Conservation (phyloP, 148 eudicot genomes). For the Chenopodium quinoa region DNA sequence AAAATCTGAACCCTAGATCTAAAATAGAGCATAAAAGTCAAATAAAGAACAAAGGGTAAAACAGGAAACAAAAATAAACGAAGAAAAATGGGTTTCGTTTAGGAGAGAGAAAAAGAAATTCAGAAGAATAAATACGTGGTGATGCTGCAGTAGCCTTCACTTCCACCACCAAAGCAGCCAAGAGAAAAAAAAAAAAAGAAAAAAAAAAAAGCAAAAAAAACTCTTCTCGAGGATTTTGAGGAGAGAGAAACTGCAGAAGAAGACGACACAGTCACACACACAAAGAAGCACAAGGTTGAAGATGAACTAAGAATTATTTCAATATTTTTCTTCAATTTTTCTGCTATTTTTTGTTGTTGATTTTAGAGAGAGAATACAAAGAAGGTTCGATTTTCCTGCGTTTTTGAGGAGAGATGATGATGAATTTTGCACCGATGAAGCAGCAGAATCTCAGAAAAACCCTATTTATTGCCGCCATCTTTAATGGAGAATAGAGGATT, state of each 20-base stretch:
- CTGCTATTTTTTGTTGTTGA: no score
- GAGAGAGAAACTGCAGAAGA: neutral
- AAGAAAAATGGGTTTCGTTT: no score
- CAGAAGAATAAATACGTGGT: constrained; percentile 24
- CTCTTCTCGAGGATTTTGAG: neutral
- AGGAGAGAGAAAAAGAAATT: neutral
- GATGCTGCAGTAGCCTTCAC: constrained; percentile 6
- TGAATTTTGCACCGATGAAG: neutral
- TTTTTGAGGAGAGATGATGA: neutral
- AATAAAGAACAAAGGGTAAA: constrained; percentile 6
- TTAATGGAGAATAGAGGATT: neutral
- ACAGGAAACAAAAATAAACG: neutral
- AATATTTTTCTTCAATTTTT: neutral
- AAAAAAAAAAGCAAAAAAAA: no score
- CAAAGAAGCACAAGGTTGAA: neutral
- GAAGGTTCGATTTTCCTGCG: no score
- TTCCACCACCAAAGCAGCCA: neutral
- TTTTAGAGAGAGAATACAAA: neutral
- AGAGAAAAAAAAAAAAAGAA: neutral
- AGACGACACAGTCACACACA: neutral
- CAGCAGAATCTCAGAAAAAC: neutral
- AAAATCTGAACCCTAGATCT: neutral
- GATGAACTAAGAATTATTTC: neutral
- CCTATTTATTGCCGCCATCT: neutral
- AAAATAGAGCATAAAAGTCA: neutral